Evolutionary conservation across 2,329 filamentous ascomycete genomes (phyloP).

Genomic region (Colletotrichum sp.): DNA sequence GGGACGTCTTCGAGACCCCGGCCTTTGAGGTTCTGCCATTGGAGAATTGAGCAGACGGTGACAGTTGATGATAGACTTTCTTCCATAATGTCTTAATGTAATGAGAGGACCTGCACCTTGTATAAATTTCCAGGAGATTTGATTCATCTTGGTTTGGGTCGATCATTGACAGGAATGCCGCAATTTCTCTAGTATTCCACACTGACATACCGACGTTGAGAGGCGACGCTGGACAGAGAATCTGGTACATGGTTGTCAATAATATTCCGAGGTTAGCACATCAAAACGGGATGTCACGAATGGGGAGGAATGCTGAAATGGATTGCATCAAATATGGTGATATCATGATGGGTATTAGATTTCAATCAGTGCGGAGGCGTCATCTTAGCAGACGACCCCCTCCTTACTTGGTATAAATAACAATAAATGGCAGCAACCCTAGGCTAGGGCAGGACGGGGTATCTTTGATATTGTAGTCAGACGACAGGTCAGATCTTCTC

Average conservation of each 20-base stretch:
- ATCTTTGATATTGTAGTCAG: not conserved
- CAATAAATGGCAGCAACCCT: not conserved
- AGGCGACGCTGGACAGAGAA: not conserved
- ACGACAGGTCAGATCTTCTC: constrained; percentile 1
- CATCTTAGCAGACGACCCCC: not conserved
- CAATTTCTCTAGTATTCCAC: not conserved
- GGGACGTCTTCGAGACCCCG: constrained; percentile 14
- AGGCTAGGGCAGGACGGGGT: not conserved
- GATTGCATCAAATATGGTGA: not conserved
- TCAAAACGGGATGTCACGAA: not conserved
- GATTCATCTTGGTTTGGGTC: not conserved
- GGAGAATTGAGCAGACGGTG: not conserved
- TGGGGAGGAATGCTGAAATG: not conserved
- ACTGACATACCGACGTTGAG: not conserved
- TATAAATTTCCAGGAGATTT: not conserved
- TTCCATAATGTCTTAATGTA: not conserved
- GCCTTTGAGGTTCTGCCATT: constrained; percentile 29
- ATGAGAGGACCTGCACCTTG: not conserved
- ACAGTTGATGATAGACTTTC: not conserved
- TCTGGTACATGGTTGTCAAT: not conserved
- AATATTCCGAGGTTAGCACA: not conserved
- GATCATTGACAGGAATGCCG: not conserved
- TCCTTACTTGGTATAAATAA: not conserved
- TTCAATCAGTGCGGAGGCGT: not conserved
- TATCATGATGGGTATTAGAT: not conserved